phyloP scores from a whole-genome alignment of 306 rosid species.

The Corylus heterophylla region DNA sequence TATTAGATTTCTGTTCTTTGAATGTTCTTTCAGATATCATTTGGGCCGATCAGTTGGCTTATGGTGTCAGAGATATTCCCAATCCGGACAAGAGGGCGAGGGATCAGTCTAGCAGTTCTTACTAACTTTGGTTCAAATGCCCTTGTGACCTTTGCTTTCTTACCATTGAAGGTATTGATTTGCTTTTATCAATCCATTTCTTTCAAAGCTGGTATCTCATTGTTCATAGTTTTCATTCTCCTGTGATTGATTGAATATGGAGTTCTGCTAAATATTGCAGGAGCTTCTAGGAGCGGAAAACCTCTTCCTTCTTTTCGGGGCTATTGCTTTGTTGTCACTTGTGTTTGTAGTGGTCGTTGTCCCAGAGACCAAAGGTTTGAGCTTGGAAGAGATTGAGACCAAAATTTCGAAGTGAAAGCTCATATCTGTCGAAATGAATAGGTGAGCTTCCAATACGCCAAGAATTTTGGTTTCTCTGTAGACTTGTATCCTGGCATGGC shows the following conservation, averaged over 20 bases:
- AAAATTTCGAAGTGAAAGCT: slow-evolving; percentile 66
- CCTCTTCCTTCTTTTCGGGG: slow-evolving; percentile 90
- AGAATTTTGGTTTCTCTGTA: slow-evolving; percentile 5
- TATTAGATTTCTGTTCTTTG: slow-evolving; percentile 3
- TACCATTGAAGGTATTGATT: slow-evolving; percentile 69
- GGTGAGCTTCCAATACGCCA: slow-evolving; percentile 5
- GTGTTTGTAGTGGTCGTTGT: slow-evolving; percentile 59
- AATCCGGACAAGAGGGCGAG: slow-evolving; percentile 86
- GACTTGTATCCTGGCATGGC: not conserved
- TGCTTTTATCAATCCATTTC: slow-evolving; percentile 11
- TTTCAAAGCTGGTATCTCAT: slow-evolving; percentile 4
- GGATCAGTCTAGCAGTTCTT: slow-evolving; percentile 94
- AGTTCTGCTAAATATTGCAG: slow-evolving; percentile 44
- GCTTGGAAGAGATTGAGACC: slow-evolving; percentile 92
- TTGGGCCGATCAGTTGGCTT: slow-evolving; percentile 98
- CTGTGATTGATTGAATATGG: not conserved
- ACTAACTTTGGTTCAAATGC: slow-evolving; percentile 92
- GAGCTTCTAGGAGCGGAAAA: slow-evolving; percentile 91
- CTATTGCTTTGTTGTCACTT: slow-evolving; percentile 68
- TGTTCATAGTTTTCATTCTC: not conserved
- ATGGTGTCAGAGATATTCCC: slow-evolving; percentile 97
- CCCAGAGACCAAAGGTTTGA: slow-evolving; percentile 96
- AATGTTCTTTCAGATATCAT: slow-evolving; percentile 74
- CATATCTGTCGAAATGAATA: not conserved
- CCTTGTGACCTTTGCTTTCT: slow-evolving; percentile 85